A percentile compares a stretch with the other conserved stretches of the same genome.
These are phyloP conservation scores for Passiflora organensis DNA, from an alignment of 345 rosid species.

Conservation along the genomic window DNA sequence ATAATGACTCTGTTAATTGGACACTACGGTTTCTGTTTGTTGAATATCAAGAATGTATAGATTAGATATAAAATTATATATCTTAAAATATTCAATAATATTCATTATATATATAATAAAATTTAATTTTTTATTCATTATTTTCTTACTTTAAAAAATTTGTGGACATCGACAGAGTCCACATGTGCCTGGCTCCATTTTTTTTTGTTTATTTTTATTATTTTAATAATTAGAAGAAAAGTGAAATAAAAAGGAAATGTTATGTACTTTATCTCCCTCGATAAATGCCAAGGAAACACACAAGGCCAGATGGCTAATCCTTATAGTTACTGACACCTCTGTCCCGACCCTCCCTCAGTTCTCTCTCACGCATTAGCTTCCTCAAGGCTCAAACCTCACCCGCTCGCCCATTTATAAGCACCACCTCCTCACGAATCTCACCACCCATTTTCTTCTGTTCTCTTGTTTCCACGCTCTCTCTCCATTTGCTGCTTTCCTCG, in stretches of 20 bases:
- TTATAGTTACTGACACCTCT: constrained; percentile 34
- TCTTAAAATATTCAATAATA: no score
- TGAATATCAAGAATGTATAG: no score
- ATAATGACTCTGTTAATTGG: no score
- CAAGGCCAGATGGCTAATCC: constrained; percentile 34
- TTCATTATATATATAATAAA: no score
- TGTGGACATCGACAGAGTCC: background rate
- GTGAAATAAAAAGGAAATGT: constrained; percentile 1
- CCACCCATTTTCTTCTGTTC: background rate
- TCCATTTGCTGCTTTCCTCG: background rate
- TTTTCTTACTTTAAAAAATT: no score
- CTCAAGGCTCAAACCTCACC: no score
- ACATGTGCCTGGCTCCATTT: background rate
- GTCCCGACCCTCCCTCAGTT: constrained; percentile 4
- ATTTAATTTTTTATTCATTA: no score
- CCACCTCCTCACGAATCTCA: background rate
- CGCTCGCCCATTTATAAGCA: constrained; percentile 15
- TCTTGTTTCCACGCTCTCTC: background rate
- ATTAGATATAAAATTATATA: no score
- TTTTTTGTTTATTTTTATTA: background rate
- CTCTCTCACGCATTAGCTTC: constrained; percentile 16
- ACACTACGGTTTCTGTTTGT: no score
- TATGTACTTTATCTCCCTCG: constrained; percentile 14
- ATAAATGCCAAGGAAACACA: constrained; percentile 22
- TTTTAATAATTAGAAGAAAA: background rate